Percentiles rank a stretch among this genome's conserved stretches.
These are phyloP conservation scores for Fusarium mundagurra DNA, from an alignment of 2,329 filamentous ascomycete species.

Conservation along the genomic window DNA sequence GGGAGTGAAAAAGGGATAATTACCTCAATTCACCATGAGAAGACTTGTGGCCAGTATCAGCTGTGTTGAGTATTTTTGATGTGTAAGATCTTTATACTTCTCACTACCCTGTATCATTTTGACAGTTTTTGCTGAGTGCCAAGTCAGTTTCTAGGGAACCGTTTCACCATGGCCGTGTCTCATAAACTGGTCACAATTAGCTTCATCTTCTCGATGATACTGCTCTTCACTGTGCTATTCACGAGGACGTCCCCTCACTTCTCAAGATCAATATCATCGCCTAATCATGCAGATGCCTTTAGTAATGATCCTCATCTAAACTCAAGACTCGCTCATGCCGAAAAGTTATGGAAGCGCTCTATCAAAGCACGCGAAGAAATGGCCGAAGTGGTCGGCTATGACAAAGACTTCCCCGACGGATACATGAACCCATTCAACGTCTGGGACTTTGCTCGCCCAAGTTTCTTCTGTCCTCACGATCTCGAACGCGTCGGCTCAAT, in stretches of 20 bases:
- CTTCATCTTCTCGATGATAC: neutral
- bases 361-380: neutral
- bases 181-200: neutral
- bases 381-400: neutral
- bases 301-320: neutral
- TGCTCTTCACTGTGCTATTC: neutral
- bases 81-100: neutral
- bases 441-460: constrained; percentile 1
- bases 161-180: neutral
- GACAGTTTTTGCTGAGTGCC: too few species aligned
- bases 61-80: too few species aligned
- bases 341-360: neutral
- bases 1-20: neutral
- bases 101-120: neutral
- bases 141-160: too few species aligned
- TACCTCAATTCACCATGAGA: neutral
- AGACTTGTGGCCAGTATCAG: fast-evolving
- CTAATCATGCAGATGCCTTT: neutral
- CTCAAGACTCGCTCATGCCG: neutral
- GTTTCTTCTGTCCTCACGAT: neutral
- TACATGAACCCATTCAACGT: neutral
- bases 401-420: neutral
- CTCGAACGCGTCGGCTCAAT: neutral
- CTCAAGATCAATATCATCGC: fast-evolving
- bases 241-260: neutral